phyloP scores from a whole-genome alignment of 345 rosid species.

The Atalantia buxifolia region DNA sequence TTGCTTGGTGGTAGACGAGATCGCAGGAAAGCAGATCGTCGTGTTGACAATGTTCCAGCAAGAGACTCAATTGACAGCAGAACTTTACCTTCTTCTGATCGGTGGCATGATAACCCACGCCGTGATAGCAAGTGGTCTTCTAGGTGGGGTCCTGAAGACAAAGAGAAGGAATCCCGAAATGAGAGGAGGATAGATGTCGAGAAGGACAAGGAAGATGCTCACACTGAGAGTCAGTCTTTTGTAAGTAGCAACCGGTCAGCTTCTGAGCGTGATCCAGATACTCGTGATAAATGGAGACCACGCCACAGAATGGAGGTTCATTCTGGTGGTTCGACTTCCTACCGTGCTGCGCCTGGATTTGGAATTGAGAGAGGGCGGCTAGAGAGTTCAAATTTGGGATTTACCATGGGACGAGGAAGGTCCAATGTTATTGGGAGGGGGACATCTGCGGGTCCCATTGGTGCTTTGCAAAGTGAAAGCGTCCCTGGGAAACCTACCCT shows the following conservation, averaged over 20 bases:
- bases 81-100: conserved; percentile 42
- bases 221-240: conserved; percentile 36
- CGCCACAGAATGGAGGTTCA: conserved; percentile 60
- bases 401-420: conserved; percentile 65
- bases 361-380: conserved; percentile 47
- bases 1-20: conserved; percentile 61
- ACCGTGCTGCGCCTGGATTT: conserved; percentile 65
- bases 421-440: conserved; percentile 38
- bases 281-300: conserved; percentile 81
- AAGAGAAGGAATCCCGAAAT: conserved; percentile 51
- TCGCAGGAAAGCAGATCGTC: conserved; percentile 58
- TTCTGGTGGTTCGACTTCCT: conserved; percentile 38
- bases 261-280: conserved; percentile 55
- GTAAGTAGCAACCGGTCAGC: conserved; percentile 31
- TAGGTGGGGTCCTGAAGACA: conserved; percentile 84
- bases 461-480: conserved; percentile 31
- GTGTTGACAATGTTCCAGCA: conserved; percentile 34
- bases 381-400: conserved; percentile 48
- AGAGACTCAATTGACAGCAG: conserved; percentile 49
- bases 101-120: conserved; percentile 53
- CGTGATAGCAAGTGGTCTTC: conserved; percentile 78
- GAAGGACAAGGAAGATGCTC: conserved; percentile 46
- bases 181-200: conserved; percentile 53
- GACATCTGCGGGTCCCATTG: conserved; percentile 22
- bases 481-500: conserved; percentile 40